Base-by-base conservation (phyloP, 495 filamentous ascomycete species). In the Aspergillus diversus region DNA sequence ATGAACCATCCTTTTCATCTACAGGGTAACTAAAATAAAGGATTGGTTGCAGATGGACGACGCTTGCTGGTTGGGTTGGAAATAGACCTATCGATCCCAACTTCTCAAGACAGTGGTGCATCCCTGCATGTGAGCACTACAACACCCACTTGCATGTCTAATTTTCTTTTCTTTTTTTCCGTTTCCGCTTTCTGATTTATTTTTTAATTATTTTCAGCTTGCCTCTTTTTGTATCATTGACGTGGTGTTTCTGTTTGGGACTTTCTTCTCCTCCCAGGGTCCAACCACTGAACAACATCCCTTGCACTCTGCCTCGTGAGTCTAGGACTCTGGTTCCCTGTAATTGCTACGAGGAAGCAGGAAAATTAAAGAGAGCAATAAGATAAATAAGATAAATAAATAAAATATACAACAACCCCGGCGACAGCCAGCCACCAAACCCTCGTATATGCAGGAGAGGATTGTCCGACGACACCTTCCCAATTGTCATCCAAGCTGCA, bases 271-370 rank as follows among this genome's bases (percentile, higher is more conserved):
- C 56, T 60, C 63, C 52, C 48, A 53, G 63, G 56, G 64, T 49
- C 37, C 49, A 43, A 32, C 48, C 17, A 9, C 13, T 50, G 13
- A 9, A 4, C 48, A n/a, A 21, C 34, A 53, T 63, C 73, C 73
- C 73, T 74, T 75, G 69, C 73, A 57, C 68, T 27, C 39, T 55
- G 60, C 59, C 71, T 72, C 67, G 67, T 73, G 71, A 71, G 55
- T 60, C 64, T 52, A 16, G 51, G 57, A 61, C 67, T 56, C 62
- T 61, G 15, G 50, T 53, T 33, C 50, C 21, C 21, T 27, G 21
- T 27, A 27, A 27, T 21, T 33, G 15, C 50, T 15, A 13, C 50
- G 33, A 53, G 50, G 21, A 27, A 27, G 21, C 21, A 27, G 21
- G 21, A 2, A 27, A 27, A 27, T 27, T 27, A 27, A 27, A 27